These are phyloP conservation scores for Phoenix roebelenii DNA, from an alignment of 176 grass and related monocot genomes.

Conservation along the genomic window DNA sequence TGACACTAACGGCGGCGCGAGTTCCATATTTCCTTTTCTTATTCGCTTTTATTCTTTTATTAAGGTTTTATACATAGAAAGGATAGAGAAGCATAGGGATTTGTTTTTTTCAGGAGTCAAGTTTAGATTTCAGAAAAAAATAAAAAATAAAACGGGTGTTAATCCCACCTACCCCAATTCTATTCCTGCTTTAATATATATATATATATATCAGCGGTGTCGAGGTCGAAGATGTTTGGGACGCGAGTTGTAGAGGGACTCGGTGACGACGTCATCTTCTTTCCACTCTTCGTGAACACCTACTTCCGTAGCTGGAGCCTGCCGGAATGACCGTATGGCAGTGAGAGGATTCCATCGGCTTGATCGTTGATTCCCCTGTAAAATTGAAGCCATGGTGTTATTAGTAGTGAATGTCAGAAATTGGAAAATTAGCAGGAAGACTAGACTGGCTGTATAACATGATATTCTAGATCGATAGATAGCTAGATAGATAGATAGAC, in stretches of 20 bases:
- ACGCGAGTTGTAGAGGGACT: constrained; percentile 14
- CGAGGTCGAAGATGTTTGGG: constrained; percentile 21
- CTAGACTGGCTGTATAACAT: no score
- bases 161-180: not conserved
- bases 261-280: constrained; percentile 21
- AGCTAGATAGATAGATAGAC: no score
- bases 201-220: constrained; percentile 30
- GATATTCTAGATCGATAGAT: no score
- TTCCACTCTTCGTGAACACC: constrained; percentile 12
- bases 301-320: constrained; percentile 3
- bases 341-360: constrained; percentile 16
- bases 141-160: no score
- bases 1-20: not conserved
- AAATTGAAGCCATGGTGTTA: not conserved
- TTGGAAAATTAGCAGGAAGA: no score
- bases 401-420: no score
- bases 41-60: constrained; percentile 2
- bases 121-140: no score
- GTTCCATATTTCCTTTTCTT: not conserved
- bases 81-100: constrained; percentile 2
- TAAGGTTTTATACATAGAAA: constrained; percentile 7
- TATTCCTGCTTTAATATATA: constrained; percentile 16
- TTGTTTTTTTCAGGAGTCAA: not conserved
- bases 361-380: constrained; percentile 35
- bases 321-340: constrained; percentile 26